Evolutionary conservation across 139 green algal genomes (phyloP), one percentile per base, ranked within the genome.

Genomic region (Yamagishiella unicocca): DNA sequence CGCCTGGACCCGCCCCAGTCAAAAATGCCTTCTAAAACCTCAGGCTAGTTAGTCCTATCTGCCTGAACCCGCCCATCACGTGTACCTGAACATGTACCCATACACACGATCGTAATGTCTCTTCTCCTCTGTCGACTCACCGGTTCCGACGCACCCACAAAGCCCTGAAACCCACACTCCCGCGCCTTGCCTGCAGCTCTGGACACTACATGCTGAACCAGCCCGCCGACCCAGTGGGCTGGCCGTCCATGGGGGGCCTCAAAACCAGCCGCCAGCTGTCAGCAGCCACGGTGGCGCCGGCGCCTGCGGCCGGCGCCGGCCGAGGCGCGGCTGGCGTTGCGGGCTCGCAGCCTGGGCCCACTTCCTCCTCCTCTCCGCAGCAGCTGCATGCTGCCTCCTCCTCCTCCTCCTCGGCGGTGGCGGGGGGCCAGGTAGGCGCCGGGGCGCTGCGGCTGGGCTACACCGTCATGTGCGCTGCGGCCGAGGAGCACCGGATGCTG

Each of bases 371-470:
- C n/a, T n/a, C n/a, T n/a, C n/a, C n/a, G n/a, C n/a, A n/a, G n/a
- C n/a, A n/a, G n/a, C n/a, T n/a, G n/a, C n/a, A n/a, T n/a, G n/a
- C n/a, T n/a, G n/a, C n/a, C n/a, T n/a, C n/a, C n/a, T n/a, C n/a
- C n/a, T n/a, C n/a, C n/a, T n/a, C n/a, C n/a, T n/a, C 61, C 0
- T 29, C 74, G 53, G 12, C 5, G 31, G 35, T 72, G 50, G 76
- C 53, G 76, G 76, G 35, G 31, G 74, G n/a, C 5, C n/a, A 45
- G 45, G 10, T 14, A 1, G 75, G 33, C 1, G 45, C 29, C 29
- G 76, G 53, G 45, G 5, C 38, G 40, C 61, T 86, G 29, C 62
- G 80, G 9, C 64, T 68, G 31, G 80, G 62, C 38, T 86, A 53
- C 64, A 86, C 80, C 4, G 17, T 12, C 14, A 61, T 86, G 42